Conservation (phyloP, 208 protist genomes). For the Trypanosoma platydactyli region DNA sequence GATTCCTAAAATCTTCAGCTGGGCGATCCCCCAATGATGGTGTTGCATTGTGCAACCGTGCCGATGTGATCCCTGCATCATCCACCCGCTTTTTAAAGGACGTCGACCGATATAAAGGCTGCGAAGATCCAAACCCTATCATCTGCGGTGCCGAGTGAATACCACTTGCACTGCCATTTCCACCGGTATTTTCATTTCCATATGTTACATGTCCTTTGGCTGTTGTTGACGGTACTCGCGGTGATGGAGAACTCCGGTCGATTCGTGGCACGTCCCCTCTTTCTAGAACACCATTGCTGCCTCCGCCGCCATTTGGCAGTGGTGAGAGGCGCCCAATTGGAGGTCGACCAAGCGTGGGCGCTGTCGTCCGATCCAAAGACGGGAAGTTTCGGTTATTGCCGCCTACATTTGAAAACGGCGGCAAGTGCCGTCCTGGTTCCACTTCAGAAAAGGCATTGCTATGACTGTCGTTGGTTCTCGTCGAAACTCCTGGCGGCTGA, state of each 20-base stretch:
- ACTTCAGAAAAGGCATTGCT: slow-evolving; percentile 22
- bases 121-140: slow-evolving; percentile 12
- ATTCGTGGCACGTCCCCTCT: neutral
- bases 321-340: slow-evolving; percentile 20
- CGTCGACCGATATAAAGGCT: neutral
- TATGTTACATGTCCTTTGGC: neutral
- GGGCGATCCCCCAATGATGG: neutral
- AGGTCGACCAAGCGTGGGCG: slow-evolving; percentile 1
- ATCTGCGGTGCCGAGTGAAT: neutral
- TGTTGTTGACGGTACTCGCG: neutral
- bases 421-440: slow-evolving; percentile 23
- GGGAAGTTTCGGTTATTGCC: neutral
- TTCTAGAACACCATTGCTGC: neutral
- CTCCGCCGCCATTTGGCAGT: slow-evolving; percentile 5
- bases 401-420: slow-evolving; percentile 29
- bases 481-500: neutral
- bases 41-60: slow-evolving; percentile 1
- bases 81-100: neutral
- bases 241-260: neutral
- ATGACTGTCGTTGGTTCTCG: slow-evolving; percentile 21
- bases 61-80: neutral
- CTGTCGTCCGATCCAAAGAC: neutral
- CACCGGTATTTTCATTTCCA: slow-evolving; percentile 7
- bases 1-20: neutral
- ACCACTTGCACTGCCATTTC: neutral